Evolutionary conservation across 2,329 filamentous ascomycete genomes (phyloP), one percentile per base, ranked within the genome.

Genomic region (Didymella pinodella): DNA sequence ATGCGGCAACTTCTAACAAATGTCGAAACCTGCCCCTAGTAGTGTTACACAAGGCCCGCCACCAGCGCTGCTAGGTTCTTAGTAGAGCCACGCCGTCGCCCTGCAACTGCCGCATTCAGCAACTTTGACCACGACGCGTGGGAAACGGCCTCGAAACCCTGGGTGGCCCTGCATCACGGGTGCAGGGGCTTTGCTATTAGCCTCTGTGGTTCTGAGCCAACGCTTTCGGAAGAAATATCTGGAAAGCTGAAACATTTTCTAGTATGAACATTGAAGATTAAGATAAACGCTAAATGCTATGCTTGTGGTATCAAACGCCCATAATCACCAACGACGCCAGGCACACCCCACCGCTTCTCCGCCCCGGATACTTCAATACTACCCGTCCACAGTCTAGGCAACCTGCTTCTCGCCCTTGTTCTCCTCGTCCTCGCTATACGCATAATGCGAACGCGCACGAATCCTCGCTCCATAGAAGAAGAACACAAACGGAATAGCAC

Each of bases 401-500:
- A 48, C 48, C 61, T 68, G 57, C 54, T 71, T 71, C 64, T 70
- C 63, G 4, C 54, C 68, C 45, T 65, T 61, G 41, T 69, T 73
- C 71, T 86, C 84, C 53, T 85, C 82, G 45, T 86, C 84, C 14
- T 82, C 82, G 22, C 77, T 76, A 65, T 91, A 96, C 0, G 92
- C 92, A 72, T 87, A 96, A 75, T 86, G 89, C 69, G 88, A 91
- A 58, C 83, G 81, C 54, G 80, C 81, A 5, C 92, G 83, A 65
- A 96, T 96, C 5, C 75, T 75, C 16, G 87, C 90, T 3, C 92
- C 92, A 67, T 86, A 92, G 70, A 82, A 86, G 82, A 90, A 96
- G 78, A 97, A 96, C 26, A 91, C 76, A 74, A 89, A 96, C 0
- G 92, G 92, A 65, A 96, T 96, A 0, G 82, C 86, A 74, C 92